phyloP scores from a whole-genome alignment of 2,329 filamentous ascomycete species.

The Microascus cirrosus region DNA sequence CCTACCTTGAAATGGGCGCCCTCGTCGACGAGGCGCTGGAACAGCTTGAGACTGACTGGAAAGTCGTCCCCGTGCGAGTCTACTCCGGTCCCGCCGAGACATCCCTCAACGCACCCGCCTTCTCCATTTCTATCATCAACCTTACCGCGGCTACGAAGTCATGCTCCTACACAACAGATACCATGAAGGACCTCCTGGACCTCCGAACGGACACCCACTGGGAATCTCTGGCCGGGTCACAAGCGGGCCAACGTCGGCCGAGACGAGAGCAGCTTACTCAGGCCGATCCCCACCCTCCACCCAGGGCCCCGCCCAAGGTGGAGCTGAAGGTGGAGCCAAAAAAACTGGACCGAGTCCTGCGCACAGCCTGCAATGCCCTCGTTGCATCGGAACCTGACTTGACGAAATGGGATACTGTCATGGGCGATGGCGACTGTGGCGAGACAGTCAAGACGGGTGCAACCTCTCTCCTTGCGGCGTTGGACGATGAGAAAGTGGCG shows the following conservation, averaged over 20 bases:
- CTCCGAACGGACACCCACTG: slow-evolving; percentile 46
- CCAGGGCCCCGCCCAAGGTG: slow-evolving; percentile 12
- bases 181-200: slow-evolving; percentile 56
- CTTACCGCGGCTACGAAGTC: slow-evolving; percentile 33
- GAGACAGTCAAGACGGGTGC: slow-evolving; percentile 48
- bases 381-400: slow-evolving; percentile 50
- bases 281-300: slow-evolving; percentile 6
- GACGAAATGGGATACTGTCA: slow-evolving; percentile 50
- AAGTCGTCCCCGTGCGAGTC: slow-evolving; percentile 40
- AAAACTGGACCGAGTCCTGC: slow-evolving; percentile 43
- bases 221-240: slow-evolving; percentile 39
- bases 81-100: slow-evolving; percentile 57
- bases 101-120: slow-evolving; percentile 60
- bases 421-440: slow-evolving; percentile 58
- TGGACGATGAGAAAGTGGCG: slow-evolving; percentile 20
- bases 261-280: slow-evolving; percentile 12
- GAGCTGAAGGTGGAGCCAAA: slow-evolving; percentile 37
- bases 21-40: slow-evolving; percentile 40
- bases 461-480: slow-evolving; percentile 31
- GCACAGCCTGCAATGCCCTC: slow-evolving; percentile 37
- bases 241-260: slow-evolving; percentile 15
- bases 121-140: slow-evolving; percentile 57
- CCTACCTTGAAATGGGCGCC: slow-evolving; percentile 43
- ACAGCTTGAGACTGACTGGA: slow-evolving; percentile 35
- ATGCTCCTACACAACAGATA: slow-evolving; percentile 32